Evolutionary conservation across 2,329 filamentous ascomycete species (phyloP).

Genomic region (Epichloe gansuensis): DNA sequence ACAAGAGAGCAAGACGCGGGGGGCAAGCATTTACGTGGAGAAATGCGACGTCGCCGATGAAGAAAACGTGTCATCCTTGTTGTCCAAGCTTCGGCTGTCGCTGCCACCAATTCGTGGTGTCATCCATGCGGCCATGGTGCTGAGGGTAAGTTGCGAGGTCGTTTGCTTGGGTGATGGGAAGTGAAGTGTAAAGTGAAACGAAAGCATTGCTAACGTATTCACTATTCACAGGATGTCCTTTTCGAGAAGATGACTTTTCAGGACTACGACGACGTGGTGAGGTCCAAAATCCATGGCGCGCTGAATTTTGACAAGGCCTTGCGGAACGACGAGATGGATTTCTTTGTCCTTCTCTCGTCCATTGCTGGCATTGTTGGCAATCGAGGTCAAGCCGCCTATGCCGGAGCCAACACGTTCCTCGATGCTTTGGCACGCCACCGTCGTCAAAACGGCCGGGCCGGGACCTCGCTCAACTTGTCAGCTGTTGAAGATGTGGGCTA

Average conservation of each 20-base stretch:
- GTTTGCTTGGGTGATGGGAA: too few species aligned
- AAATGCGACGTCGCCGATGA: slow-evolving; percentile 36
- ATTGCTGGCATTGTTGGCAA: slow-evolving; percentile 37
- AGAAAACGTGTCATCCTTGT: slow-evolving; percentile 14
- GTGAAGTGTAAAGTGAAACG: too few species aligned
- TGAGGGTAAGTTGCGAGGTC: slow-evolving; percentile 12
- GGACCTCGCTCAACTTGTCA: slow-evolving; percentile 38
- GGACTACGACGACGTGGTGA: slow-evolving; percentile 34
- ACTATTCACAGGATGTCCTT: slow-evolving; percentile 26
- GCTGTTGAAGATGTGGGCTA: slow-evolving; percentile 37
- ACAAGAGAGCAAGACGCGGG: slow-evolving; percentile 22
- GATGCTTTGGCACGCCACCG: slow-evolving; percentile 22
- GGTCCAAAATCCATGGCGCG: slow-evolving; percentile 38
- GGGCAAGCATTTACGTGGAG: slow-evolving; percentile 31
- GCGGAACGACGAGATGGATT: slow-evolving; percentile 28
- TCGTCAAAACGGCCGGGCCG: slow-evolving; percentile 25
- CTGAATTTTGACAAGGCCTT: slow-evolving; percentile 41
- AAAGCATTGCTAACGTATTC: not conserved
- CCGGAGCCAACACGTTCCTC: slow-evolving; percentile 35
- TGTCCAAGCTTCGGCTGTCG: slow-evolving; percentile 11
- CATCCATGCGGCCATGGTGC: slow-evolving; percentile 33
- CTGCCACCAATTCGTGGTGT: slow-evolving; percentile 30
- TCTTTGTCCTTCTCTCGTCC: slow-evolving; percentile 42
- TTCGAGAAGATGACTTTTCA: slow-evolving; percentile 40
- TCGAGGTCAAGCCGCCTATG: slow-evolving; percentile 39